These are phyloP conservation scores for Ramaria rubella DNA, from an alignment of 768 basidiomycete genomes.

Conservation along the genomic window DNA sequence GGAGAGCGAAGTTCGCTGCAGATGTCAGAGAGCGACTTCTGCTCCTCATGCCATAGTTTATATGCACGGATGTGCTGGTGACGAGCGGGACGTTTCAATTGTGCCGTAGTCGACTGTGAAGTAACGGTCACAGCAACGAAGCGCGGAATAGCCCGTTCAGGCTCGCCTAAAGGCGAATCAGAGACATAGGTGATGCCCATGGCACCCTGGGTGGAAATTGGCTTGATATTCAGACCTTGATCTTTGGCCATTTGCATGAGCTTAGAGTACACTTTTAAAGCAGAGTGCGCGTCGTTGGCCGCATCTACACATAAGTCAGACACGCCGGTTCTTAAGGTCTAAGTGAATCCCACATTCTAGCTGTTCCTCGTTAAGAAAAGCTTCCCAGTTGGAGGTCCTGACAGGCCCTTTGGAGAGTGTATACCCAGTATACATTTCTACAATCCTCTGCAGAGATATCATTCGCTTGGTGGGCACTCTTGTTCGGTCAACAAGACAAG, in stretches of 20 bases:
- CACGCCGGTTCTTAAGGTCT: not conserved
- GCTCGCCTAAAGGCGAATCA: not conserved
- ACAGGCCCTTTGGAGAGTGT: slow-evolving; percentile 39
- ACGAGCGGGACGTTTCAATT: not conserved
- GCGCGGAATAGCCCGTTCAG: too few relatives aligned
- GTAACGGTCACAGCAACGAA: not conserved
- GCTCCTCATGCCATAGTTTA: slow-evolving; percentile 35
- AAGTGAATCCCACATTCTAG: slow-evolving; percentile 28
- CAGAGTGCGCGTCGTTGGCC: slow-evolving; percentile 46
- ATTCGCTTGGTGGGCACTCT: slow-evolving; percentile 30
- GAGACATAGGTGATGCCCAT: slow-evolving; percentile 1
- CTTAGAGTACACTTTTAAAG: slow-evolving; percentile 36
- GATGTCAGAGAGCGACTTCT: slow-evolving; percentile 32
- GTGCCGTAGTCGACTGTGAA: not conserved
- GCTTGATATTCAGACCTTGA: slow-evolving; percentile 8
- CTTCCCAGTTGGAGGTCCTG: slow-evolving; percentile 44
- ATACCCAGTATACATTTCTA: slow-evolving; percentile 34
- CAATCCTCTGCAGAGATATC: slow-evolving; percentile 39
- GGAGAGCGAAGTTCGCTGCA: slow-evolving; percentile 31
- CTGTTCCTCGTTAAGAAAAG: slow-evolving; percentile 30
- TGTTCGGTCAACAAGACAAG: slow-evolving; percentile 31
- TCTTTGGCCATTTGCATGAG: slow-evolving; percentile 29
- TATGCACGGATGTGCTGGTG: slow-evolving; percentile 38
- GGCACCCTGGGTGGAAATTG: not conserved
- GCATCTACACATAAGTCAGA: slow-evolving; percentile 32